A percentile compares a stretch with the other conserved stretches of the same genome.
Evolutionary conservation across 208 protist species (phyloP).

Genomic region (Crithidia expoeki): DNA sequence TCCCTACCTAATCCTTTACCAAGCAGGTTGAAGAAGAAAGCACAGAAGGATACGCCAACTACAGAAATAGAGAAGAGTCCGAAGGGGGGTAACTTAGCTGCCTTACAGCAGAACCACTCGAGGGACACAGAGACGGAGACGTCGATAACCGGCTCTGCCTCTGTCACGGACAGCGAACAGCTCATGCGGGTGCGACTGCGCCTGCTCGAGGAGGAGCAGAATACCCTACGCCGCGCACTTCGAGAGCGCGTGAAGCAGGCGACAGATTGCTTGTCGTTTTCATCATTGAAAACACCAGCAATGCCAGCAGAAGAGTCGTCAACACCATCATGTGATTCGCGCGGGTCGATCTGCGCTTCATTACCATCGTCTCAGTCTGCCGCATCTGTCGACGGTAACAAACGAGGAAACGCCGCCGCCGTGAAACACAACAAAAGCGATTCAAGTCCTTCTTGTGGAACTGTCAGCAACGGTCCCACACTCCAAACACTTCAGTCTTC

Average conservation of each 20-base stretch:
- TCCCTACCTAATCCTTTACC: background rate
- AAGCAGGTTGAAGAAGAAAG: background rate
- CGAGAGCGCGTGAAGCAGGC: background rate
- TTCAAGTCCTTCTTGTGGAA: background rate
- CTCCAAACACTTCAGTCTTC: background rate
- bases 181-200: constrained; percentile 3
- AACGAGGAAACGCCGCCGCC: too few relatives aligned
- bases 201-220: constrained; percentile 16
- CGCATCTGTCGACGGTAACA: background rate
- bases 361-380: background rate
- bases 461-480: background rate
- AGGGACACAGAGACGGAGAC: background rate
- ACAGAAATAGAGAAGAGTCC: too few relatives aligned
- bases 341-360: too few relatives aligned
- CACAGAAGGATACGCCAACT: background rate
- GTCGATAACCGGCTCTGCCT: background rate
- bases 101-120: background rate
- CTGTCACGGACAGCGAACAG: constrained; percentile 15
- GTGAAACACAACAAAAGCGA: background rate
- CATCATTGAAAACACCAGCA: background rate
- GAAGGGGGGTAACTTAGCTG: too few relatives aligned
- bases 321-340: background rate
- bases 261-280: background rate
- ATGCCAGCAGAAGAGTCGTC: background rate
- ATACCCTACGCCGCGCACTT: background rate